phyloP scores from a whole-genome alignment of 176 grass and related monocot species.

The Hordeum marinum region DNA sequence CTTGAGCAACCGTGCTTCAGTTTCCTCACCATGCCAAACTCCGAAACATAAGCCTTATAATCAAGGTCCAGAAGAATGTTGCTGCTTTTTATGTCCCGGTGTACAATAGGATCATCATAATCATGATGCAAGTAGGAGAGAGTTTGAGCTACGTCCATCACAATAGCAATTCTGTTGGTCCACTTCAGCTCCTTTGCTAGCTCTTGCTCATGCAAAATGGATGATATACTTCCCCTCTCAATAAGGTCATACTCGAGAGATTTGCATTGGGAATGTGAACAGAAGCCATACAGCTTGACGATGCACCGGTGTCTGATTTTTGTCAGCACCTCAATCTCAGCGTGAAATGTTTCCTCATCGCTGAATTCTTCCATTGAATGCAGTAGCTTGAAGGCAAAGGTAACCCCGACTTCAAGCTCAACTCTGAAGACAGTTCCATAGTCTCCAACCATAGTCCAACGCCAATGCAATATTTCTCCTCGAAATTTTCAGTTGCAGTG shows the following conservation, averaged over 20 bases:
- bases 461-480: constrained; percentile 33
- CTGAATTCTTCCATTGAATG: neutral
- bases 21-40: constrained; percentile 37
- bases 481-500: constrained; percentile 22
- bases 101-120: neutral
- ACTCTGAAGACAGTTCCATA: constrained; percentile 17
- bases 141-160: constrained; percentile 21
- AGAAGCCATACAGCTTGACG: constrained; percentile 32
- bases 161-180: neutral
- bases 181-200: neutral
- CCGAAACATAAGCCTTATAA: constrained; percentile 5
- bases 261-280: neutral
- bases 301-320: constrained; percentile 27
- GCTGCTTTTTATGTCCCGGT: constrained; percentile 34
- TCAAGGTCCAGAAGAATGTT: constrained; percentile 17
- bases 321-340: constrained; percentile 27
- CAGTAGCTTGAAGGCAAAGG: constrained; percentile 22
- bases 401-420: neutral
- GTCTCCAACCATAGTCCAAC: too few relatives aligned
- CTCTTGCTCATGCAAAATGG: neutral
- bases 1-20: constrained; percentile 4
- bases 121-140: constrained; percentile 34
- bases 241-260: constrained; percentile 35
- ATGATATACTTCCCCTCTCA: constrained; percentile 9
- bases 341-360: neutral